phyloP scores from a whole-genome alignment of 179 eudicot genomes.

The Spergularia azorica region DNA sequence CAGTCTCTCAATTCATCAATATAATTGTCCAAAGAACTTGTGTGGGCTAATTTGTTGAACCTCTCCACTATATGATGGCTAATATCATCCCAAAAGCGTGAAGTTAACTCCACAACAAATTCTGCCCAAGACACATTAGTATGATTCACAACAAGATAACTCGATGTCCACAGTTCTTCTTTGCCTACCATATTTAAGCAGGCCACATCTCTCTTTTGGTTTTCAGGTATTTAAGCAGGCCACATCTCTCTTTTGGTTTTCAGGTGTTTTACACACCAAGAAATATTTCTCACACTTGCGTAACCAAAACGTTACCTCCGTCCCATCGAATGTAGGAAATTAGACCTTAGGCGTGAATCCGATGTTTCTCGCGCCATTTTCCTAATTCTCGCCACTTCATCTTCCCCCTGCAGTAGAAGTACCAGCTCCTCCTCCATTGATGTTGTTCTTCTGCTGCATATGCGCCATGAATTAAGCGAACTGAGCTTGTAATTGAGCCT shows the following conservation, averaged over 20 bases:
- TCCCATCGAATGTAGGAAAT: neutral
- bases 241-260: neutral
- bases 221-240: too few species aligned
- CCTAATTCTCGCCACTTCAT: too few species aligned
- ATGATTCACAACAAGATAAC: neutral
- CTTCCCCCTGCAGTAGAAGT: too few species aligned
- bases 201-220: neutral
- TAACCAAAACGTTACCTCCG: neutral
- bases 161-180: neutral
- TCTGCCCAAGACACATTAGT: neutral
- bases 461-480: too few species aligned
- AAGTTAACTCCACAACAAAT: neutral
- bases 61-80: neutral
- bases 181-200: neutral
- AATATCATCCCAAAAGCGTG: neutral
- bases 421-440: too few species aligned
- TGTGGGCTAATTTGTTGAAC: neutral
- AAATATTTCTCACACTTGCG: neutral
- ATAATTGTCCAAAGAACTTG: neutral
- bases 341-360: neutral
- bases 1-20: neutral
- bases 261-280: neutral
- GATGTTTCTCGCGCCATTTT: too few species aligned
- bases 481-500: too few species aligned
- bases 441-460: too few species aligned